A percentile compares a stretch with the other conserved stretches of the same genome.
Evolutionary conservation across 176 grass and related monocot species (phyloP).

Genomic region (Phragmites australis): DNA sequence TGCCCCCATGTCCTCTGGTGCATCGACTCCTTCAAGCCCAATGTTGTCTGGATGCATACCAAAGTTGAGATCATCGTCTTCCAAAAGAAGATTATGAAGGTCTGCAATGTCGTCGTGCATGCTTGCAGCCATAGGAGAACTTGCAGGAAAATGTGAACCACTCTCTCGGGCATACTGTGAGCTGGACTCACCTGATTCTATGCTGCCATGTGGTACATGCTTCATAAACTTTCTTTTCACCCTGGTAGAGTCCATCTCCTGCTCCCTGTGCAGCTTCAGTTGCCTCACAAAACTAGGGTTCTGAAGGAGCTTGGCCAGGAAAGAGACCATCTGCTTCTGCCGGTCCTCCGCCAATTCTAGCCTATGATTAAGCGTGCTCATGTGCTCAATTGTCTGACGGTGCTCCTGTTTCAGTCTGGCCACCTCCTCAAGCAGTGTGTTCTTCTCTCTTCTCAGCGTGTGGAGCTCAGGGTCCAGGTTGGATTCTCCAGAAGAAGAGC

Average conservation of each 20-base stretch:
- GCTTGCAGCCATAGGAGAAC: slow-evolving; percentile 9
- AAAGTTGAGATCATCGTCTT: slow-evolving; percentile 36
- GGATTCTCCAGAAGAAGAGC: slow-evolving; percentile 50
- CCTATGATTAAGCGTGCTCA: slow-evolving; percentile 69
- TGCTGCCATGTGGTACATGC: slow-evolving; percentile 40
- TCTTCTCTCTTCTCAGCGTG: slow-evolving; percentile 61
- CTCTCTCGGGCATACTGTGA: slow-evolving; percentile 22
- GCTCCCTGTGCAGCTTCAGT: slow-evolving; percentile 59
- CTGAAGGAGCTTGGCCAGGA: slow-evolving; percentile 74
- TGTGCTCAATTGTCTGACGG: slow-evolving; percentile 56
- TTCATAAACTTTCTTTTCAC: slow-evolving; percentile 73
- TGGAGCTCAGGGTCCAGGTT: slow-evolving; percentile 61
- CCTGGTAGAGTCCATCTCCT: slow-evolving; percentile 39
- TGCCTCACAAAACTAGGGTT: slow-evolving; percentile 64
- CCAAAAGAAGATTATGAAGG: slow-evolving; percentile 46
- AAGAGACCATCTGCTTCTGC: slow-evolving; percentile 91
- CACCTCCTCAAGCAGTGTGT: slow-evolving; percentile 60
- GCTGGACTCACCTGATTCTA: slow-evolving; percentile 51
- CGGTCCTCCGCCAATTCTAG: slow-evolving; percentile 67
- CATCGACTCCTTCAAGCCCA: slow-evolving; percentile 25
- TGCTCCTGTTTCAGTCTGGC: slow-evolving; percentile 71
- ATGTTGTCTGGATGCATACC: slow-evolving; percentile 30
- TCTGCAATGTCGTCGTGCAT: slow-evolving; percentile 13
- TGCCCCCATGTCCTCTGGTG: slow-evolving; percentile 23
- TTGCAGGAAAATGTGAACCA: slow-evolving; percentile 26